Conservation (phyloP, 805 yeast genomes). For the Ogataea populi-albae region DNA sequence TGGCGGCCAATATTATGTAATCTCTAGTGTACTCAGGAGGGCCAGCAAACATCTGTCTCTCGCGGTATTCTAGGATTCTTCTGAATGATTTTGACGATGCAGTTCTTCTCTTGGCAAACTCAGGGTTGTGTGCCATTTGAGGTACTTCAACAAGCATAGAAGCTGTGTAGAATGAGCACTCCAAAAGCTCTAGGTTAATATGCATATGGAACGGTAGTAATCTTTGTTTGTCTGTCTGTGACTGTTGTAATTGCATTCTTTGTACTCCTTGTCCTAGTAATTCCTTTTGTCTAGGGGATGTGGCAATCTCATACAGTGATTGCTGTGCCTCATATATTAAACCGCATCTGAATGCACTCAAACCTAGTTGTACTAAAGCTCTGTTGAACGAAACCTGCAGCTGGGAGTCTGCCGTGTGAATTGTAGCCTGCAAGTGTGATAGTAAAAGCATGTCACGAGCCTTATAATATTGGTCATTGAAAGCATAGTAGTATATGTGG, state of each 20-base stretch:
- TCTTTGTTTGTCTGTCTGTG: slow-evolving; percentile 66
- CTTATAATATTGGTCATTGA: slow-evolving; percentile 74
- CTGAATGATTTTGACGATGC: slow-evolving; percentile 76
- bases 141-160: slow-evolving; percentile 92
- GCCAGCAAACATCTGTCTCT: slow-evolving; percentile 91
- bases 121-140: slow-evolving; percentile 70
- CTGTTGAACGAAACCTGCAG: slow-evolving; percentile 93
- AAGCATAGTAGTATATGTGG: slow-evolving; percentile 87
- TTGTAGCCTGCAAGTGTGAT: slow-evolving; percentile 80
- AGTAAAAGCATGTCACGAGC: slow-evolving; percentile 87
- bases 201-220: slow-evolving; percentile 98
- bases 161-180: slow-evolving; percentile 88
- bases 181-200: slow-evolving; percentile 91
- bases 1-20: slow-evolving; percentile 88
- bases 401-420: slow-evolving; percentile 79
- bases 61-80: slow-evolving; percentile 87
- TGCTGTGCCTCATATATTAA: slow-evolving; percentile 83
- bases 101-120: slow-evolving; percentile 56
- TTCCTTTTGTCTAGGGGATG: slow-evolving; percentile 84
- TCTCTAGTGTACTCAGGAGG: slow-evolving; percentile 98
- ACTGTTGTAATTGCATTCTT: slow-evolving; percentile 52
- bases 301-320: slow-evolving; percentile 81
- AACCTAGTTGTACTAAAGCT: slow-evolving; percentile 91
- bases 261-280: slow-evolving; percentile 86
- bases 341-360: slow-evolving; percentile 92